A percentile compares a stretch with the other conserved stretches of the same genome.
Conservation (phyloP, 768 basidiomycete genomes). For the Mycena amicta region DNA sequence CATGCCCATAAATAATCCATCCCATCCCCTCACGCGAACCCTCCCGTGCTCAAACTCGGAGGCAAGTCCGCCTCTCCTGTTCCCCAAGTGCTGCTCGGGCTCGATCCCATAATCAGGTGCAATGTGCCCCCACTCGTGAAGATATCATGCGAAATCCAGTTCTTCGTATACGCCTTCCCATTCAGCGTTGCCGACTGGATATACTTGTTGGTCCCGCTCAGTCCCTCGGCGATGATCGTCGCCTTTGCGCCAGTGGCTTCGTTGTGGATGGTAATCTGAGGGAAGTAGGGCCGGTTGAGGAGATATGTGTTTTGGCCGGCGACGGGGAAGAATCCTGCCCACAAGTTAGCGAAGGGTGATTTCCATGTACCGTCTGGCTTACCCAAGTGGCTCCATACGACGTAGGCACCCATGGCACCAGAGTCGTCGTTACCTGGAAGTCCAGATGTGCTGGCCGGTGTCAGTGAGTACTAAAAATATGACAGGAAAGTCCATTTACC, state of each 20-base stretch:
- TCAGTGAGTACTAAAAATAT: neutral
- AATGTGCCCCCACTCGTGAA: neutral
- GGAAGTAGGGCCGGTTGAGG: constrained; percentile 23
- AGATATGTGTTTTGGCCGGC: constrained; percentile 22
- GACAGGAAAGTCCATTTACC: constrained; percentile 1
- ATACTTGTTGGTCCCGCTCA: constrained; percentile 15
- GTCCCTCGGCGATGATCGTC: constrained; percentile 7
- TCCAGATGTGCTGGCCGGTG: constrained; percentile 5
- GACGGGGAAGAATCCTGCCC: constrained; percentile 22
- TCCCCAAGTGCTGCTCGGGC: neutral
- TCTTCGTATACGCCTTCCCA: constrained; percentile 3
- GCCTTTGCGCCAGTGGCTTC: constrained; percentile 10
- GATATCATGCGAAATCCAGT: constrained; percentile 4
- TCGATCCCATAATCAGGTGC: neutral
- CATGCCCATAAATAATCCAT: too few relatives aligned
- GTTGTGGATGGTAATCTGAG: constrained; percentile 20
- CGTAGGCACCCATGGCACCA: constrained; percentile 21
- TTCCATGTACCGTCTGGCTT: too few relatives aligned
- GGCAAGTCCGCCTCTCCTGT: constrained; percentile 1
- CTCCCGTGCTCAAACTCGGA: constrained; percentile 3
- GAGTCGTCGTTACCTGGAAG: constrained; percentile 20
- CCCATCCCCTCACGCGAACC: neutral
- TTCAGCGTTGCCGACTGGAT: constrained; percentile 18
- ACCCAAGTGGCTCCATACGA: constrained; percentile 22
- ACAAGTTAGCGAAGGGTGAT: too few relatives aligned